Base-by-base conservation (phyloP, 2,329 filamentous ascomycete species). In the Aspergillus neotritici region DNA sequence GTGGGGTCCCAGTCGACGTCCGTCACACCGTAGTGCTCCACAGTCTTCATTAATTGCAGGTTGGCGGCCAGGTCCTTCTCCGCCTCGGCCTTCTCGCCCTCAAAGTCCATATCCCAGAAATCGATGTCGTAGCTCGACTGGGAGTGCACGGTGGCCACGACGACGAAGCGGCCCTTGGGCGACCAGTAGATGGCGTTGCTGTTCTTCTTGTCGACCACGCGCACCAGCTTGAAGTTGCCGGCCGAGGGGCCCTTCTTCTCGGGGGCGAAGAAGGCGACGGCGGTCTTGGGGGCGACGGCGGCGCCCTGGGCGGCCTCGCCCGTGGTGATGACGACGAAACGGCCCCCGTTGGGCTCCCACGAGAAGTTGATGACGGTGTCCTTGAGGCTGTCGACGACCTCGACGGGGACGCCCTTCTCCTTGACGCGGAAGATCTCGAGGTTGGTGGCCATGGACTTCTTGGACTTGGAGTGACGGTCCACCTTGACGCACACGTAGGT, bases 141-240 rank as follows among this genome's bases (percentile, higher is more conserved):
- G 60, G 90, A 96, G 69, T 87, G 82, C 41, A 98, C 87, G 9
- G 93, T 94, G 41, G 89, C 93, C 43, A 98, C 82, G 36, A 97
- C 84, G 31, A 97, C 91, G 62, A 98, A 98, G 37, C 93, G 84
- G 41, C 93, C 93, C 67, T 84, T 87, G 16, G 93, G 93, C 14
- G 89, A 94, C 93, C 93, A 98, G 81, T 97, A 97, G 63, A 98
- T 98, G 53, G 87, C 90, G 64, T 98, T 98, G 79, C 86, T 95
- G 73, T 94, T 97, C 82, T 97, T 97, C 82, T 97, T 97, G 60
- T 98, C 93, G 43, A 95, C 77, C 7, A 90, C 97, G 51, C 89
- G 83, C 55, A 97, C 83, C 65, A 94, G 87, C 76, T 91, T 94
- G 79, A 97, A 98, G 77, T 94, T 96, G 52, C 93, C 93, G 29